These are phyloP conservation scores for Ilyonectria sp. DNA, from an alignment of 2,329 filamentous ascomycete species.

Conservation along the genomic window DNA sequence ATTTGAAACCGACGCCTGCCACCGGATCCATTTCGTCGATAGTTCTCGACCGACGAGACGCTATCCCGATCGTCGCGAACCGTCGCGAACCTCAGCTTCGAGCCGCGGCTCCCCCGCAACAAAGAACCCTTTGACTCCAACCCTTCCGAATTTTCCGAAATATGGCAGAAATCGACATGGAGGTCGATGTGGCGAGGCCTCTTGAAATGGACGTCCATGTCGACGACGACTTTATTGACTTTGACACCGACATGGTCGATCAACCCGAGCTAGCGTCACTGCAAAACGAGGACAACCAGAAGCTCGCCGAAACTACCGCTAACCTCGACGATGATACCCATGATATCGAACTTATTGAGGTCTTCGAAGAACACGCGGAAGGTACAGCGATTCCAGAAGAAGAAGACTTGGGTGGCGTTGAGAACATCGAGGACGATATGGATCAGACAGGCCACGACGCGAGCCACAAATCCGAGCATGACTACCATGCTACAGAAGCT, in stretches of 20 bases:
- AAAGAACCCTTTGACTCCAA: neutral
- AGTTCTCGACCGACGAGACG: neutral
- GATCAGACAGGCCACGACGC: constrained; percentile 26
- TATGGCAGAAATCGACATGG: constrained; percentile 53
- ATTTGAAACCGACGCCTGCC: neutral
- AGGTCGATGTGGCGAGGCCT: constrained; percentile 49
- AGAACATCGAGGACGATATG: constrained; percentile 26
- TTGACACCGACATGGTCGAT: constrained; percentile 54
- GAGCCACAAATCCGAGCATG: constrained; percentile 24
- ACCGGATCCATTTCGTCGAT: neutral
- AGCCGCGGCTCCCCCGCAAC: constrained; percentile 3
- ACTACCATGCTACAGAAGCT: constrained; percentile 30
- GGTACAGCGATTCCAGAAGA: constrained; percentile 42
- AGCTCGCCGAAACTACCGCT: constrained; percentile 22
- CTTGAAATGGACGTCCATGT: constrained; percentile 40
- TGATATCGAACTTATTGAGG: constrained; percentile 39
- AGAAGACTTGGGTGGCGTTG: constrained; percentile 37
- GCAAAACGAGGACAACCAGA: constrained; percentile 10
- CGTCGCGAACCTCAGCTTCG: neutral
- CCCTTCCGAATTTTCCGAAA: neutral
- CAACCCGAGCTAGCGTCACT: constrained; percentile 35
- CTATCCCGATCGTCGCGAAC: neutral
- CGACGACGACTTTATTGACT: constrained; percentile 57
- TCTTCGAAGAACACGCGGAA: constrained; percentile 36
- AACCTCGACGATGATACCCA: constrained; percentile 38